Evolutionary conservation across 345 rosid genomes (phyloP), one percentile per base, ranked within the genome.

Genomic region (Eucalyptus microcorys): DNA sequence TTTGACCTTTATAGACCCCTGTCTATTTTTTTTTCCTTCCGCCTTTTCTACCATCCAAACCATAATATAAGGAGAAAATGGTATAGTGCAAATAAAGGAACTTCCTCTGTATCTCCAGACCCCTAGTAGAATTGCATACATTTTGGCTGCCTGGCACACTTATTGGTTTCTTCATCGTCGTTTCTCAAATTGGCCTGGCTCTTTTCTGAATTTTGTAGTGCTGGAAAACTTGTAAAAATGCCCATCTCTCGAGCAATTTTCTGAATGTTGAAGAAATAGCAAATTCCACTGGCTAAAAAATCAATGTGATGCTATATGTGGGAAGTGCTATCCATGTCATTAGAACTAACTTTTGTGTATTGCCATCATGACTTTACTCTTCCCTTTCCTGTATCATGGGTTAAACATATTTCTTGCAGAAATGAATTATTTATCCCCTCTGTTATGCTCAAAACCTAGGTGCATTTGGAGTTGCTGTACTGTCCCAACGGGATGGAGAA

Each of bases 391-490:
- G 40, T 85, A 27, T 85, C 34, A 27, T 32, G 30, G 10, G 30
- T 3, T 34, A 22, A 53, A 34, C 42, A 53, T 34, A 17, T 86
- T 49, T 53, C 47, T 42, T 34, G 17, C 68, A 86, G 47, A 50
- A 50, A 53, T 59, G n/a, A 37, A 52, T 87, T 27, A 57, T 59
- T 32, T 50, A 86, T 86, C 27, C 45, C 87, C 16, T 59, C 59
- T 57, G 49, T 34, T 43, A 21, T 42, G 52, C 61, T 71, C 48
- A 47, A 50, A 83, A 89, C 90, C 71, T 92, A 98, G 99, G 99
- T 97, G 91, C 99, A 98, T 91, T 90, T 98, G 93, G 99, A 98
- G 94, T 96, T 98, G 89, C 90, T 98, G 89, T 98, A 97, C 88
- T 93, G 93, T 87, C 99, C 99, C 57, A 95, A 89, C n/a, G 99